Evolutionary conservation across 805 yeast genomes (phyloP), one percentile per base, ranked within the genome.

Genomic region (Candida quercuum): DNA sequence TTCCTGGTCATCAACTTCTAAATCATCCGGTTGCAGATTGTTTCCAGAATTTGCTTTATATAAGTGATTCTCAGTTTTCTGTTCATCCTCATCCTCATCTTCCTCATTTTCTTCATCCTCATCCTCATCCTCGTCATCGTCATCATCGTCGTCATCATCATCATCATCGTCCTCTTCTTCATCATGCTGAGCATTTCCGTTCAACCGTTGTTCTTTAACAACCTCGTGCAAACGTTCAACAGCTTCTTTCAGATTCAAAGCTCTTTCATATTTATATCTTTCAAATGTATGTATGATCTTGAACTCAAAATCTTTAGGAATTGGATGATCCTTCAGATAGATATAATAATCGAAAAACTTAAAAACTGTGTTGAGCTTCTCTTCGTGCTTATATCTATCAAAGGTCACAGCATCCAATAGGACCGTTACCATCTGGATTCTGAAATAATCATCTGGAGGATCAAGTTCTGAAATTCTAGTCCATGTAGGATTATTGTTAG

Each of bases 291-390:
- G 72, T 17, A 59, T 52, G n/a, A 85, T 46, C 33, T 66, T 67
- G 46, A 78, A 78, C 30, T 72, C 72, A 3, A 75, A 59, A 32
- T 82, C 93, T 43, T 69, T 64, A 0, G 94, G 87, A 13, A 84
- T 37, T 2, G 86, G 84, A 33, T 60, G 67, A 3, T 57, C 57
- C 49, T 87, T 87, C 23, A 81, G 71, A 55, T 69, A 72, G 5
- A 74, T 56, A 52, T 85, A 87, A 55, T 77, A 87, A 49, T 87
- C 93, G 42, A 86, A 78, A 46, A 76, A 80, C 20, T 67, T 67
- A 40, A 81, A 47, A 40, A 81, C 72, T 0, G 64, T 36, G 1
- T 54, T 48, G 11, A 76, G 34, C 26, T 66, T 61, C 4, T 49
- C 40, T 12, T 22, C 32, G 8, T 44, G 37, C 10, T 43, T 46